Percentiles rank a stretch among this genome's conserved stretches.
phyloP scores from a whole-genome alignment of 129 eudicot species.

The Tagetes patula region DNA sequence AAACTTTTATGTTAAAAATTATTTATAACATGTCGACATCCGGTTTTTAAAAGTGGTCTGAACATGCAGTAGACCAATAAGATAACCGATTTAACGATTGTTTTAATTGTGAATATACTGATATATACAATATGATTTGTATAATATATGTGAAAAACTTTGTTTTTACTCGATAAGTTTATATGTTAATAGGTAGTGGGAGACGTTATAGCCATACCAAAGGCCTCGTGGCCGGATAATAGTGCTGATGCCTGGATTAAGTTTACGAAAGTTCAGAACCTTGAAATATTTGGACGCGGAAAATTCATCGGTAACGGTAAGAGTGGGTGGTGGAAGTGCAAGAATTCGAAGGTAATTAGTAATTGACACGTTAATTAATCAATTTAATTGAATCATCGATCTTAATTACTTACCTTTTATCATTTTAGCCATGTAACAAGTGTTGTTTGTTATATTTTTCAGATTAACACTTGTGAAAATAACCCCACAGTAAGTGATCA shows the following conservation, averaged over 20 bases:
- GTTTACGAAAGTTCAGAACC: constrained; percentile 28
- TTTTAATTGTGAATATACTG: not conserved
- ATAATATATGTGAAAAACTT: not conserved
- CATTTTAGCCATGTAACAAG: not conserved
- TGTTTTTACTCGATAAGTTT: not conserved
- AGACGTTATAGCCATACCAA: constrained; percentile 29
- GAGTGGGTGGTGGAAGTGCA: constrained; percentile 17
- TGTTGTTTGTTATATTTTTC: constrained; percentile 1
- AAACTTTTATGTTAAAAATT: not conserved
- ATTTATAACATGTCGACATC: too few species aligned
- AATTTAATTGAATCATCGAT: not conserved
- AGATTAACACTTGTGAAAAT: constrained; percentile 10
- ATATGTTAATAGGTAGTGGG: constrained; percentile 35
- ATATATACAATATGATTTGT: not conserved
- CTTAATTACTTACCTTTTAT: not conserved
- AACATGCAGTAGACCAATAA: too few species aligned
- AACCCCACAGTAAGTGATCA: constrained; percentile 24
- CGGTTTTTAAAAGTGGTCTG: too few species aligned
- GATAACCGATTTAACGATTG: too few species aligned
- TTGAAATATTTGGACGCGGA: constrained; percentile 33
- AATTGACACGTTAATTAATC: not conserved
- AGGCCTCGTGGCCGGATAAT: constrained; percentile 17
- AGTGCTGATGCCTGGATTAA: constrained; percentile 26
- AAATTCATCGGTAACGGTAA: constrained; percentile 27
- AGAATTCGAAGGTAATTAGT: not conserved